These are phyloP conservation scores for Medicago arabica DNA, from an alignment of 306 rosid genomes.

Conservation along the genomic window DNA sequence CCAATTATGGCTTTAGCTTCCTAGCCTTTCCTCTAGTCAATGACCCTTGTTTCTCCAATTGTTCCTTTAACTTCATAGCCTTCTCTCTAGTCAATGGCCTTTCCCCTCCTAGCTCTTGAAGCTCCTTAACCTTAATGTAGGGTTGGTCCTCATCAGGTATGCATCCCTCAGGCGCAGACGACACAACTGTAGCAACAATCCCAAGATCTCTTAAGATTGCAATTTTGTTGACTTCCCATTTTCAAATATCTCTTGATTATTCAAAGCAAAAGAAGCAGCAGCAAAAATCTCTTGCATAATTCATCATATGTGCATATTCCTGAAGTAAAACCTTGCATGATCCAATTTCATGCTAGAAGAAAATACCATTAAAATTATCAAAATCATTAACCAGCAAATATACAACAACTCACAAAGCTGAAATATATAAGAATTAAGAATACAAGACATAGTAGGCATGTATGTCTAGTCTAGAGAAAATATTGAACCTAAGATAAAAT, in stretches of 20 bases:
- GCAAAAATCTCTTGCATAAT: no score
- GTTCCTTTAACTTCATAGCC: no score
- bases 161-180: slow-evolving; percentile 34
- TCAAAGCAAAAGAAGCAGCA: no score
- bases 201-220: no score
- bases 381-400: slow-evolving; percentile 36
- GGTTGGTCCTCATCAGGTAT: not conserved
- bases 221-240: no score
- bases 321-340: slow-evolving; percentile 96
- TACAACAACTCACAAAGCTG: slow-evolving; percentile 15
- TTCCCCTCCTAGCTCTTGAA: no score
- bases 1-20: no score
- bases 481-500: slow-evolving; percentile 23
- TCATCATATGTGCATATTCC: slow-evolving; percentile 98
- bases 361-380: slow-evolving; percentile 41
- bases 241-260: no score
- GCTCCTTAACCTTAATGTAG: no score
- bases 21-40: no score
- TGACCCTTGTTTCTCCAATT: no score
- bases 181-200: slow-evolving; percentile 23
- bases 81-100: no score
- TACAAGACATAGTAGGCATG: slow-evolving; percentile 3
- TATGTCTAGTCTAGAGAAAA: slow-evolving; percentile 25
- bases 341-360: slow-evolving; percentile 88
- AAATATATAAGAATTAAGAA: slow-evolving; percentile 16